A percentile compares a stretch with the other conserved stretches of the same genome.
Evolutionary conservation across 2,329 filamentous ascomycete species (phyloP).

Genomic region (Zalaria sp.): DNA sequence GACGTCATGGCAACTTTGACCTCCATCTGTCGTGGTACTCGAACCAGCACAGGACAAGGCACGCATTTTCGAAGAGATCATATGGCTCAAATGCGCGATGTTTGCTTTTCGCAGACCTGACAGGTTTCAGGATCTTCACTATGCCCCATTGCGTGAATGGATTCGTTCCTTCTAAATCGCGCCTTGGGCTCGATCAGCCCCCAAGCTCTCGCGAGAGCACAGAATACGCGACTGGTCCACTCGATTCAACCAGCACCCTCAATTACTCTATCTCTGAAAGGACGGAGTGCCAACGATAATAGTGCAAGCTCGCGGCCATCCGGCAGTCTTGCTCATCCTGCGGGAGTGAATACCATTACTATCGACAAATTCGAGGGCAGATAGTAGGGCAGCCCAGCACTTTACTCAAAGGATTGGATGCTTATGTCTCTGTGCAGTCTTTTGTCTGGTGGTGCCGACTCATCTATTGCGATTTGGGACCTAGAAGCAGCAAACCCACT

Average conservation of each 20-base stretch:
- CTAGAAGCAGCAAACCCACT: constrained; percentile 44
- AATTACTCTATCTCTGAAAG: constrained; percentile 56
- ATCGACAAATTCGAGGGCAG: constrained; percentile 72
- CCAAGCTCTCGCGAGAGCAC: constrained; percentile 48
- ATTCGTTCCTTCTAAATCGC: constrained; percentile 62
- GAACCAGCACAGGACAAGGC: no score
- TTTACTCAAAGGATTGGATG: neutral
- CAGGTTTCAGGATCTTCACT: no score
- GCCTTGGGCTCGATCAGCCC: constrained; percentile 54
- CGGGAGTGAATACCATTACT: constrained; percentile 65
- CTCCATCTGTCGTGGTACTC: no score
- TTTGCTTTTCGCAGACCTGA: no score
- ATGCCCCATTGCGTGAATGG: constrained; percentile 35
- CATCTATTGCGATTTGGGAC: constrained; percentile 76
- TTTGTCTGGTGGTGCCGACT: constrained; percentile 74
- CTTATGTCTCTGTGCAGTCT: constrained; percentile 35
- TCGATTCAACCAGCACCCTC: constrained; percentile 54
- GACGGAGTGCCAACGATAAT: constrained; percentile 17
- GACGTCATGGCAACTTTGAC: no score
- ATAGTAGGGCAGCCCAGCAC: constrained; percentile 36
- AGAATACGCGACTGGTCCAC: constrained; percentile 51
- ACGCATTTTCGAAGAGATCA: no score
- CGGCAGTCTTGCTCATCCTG: constrained; percentile 49
- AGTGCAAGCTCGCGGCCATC: constrained; percentile 4
- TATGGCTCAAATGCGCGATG: no score